Evolutionary conservation across 148 eudicot genomes (phyloP).

Genomic region (Hydrangea macrophylla): DNA sequence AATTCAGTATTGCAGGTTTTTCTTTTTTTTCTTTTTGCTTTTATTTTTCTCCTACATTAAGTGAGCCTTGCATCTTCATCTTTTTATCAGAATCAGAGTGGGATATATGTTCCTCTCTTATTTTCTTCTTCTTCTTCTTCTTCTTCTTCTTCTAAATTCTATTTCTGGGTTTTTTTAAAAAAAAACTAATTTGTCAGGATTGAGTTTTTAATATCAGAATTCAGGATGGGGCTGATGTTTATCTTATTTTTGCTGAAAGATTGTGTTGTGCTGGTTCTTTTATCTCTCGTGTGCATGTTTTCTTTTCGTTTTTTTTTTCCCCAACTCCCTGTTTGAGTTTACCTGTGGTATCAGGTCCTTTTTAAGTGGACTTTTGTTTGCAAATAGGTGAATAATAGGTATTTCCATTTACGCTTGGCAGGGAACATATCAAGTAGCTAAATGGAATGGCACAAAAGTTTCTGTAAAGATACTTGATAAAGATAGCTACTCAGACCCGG

Average conservation of each 20-base stretch:
- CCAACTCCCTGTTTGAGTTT: not conserved
- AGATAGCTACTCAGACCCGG: slow-evolving; percentile 88
- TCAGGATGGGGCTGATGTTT: too few species aligned
- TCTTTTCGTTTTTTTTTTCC: not conserved
- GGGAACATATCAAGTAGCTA: slow-evolving; percentile 95
- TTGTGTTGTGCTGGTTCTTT: too few species aligned
- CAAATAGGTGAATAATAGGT: not conserved
- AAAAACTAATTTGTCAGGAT: too few species aligned
- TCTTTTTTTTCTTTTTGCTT: not conserved
- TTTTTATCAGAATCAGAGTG: not conserved
- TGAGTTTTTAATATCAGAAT: too few species aligned
- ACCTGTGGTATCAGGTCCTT: not conserved
- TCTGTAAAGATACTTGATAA: slow-evolving; percentile 97
- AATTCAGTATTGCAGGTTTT: not conserved
- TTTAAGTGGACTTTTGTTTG: not conserved
- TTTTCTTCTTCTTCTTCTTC: too few species aligned
- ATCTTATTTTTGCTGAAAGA: too few species aligned
- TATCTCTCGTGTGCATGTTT: not conserved
- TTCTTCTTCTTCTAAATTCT: too few species aligned
- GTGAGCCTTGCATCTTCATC: not conserved
- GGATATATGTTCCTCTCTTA: too few species aligned
- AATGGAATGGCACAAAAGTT: slow-evolving; percentile 99
- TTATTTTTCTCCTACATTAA: not conserved
- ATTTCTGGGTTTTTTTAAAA: too few species aligned
- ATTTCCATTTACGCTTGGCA: slow-evolving; percentile 26